Evolutionary conservation across 805 yeast species (phyloP).

Genomic region (Saccharomycopsis sp.): DNA sequence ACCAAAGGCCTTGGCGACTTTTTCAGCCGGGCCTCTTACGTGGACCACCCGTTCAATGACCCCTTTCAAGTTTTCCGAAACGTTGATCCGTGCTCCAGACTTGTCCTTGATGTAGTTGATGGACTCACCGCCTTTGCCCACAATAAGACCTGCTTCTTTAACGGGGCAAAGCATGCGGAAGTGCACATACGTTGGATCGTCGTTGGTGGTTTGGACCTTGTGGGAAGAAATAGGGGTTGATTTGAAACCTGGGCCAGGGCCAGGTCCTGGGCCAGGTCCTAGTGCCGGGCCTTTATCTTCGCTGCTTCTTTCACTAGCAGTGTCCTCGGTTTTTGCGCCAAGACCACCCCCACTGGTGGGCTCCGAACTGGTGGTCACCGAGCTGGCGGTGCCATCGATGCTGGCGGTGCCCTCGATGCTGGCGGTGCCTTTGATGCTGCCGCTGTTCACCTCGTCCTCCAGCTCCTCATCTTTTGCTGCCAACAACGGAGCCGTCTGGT

Average conservation of each 20-base stretch:
- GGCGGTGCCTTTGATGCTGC: neutral
- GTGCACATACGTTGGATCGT: slow-evolving; percentile 53
- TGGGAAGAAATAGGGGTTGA: slow-evolving; percentile 31
- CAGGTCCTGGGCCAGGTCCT: no score
- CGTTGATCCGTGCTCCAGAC: slow-evolving; percentile 57
- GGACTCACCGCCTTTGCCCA: slow-evolving; percentile 74
- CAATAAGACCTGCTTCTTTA: slow-evolving; percentile 65
- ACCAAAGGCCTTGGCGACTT: slow-evolving; percentile 77
- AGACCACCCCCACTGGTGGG: no score
- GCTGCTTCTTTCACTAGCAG: slow-evolving; percentile 5
- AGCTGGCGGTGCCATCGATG: neutral
- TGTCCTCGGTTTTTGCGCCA: neutral
- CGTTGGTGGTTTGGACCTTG: slow-evolving; percentile 29
- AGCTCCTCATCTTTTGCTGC: no score
- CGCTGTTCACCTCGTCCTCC: neutral
- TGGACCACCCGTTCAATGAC: slow-evolving; percentile 68
- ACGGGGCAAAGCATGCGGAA: slow-evolving; percentile 69
- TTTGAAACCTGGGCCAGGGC: no score
- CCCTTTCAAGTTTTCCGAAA: slow-evolving; percentile 62
- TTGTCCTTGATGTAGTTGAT: slow-evolving; percentile 54
- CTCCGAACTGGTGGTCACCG: no score
- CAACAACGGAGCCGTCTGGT: slow-evolving; percentile 35
- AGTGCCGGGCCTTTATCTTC: no score
- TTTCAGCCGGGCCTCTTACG: slow-evolving; percentile 65
- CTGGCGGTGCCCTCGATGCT: neutral